phyloP scores from a whole-genome alignment of 2,329 filamentous ascomycete species.

The Fusarium nodosum region DNA sequence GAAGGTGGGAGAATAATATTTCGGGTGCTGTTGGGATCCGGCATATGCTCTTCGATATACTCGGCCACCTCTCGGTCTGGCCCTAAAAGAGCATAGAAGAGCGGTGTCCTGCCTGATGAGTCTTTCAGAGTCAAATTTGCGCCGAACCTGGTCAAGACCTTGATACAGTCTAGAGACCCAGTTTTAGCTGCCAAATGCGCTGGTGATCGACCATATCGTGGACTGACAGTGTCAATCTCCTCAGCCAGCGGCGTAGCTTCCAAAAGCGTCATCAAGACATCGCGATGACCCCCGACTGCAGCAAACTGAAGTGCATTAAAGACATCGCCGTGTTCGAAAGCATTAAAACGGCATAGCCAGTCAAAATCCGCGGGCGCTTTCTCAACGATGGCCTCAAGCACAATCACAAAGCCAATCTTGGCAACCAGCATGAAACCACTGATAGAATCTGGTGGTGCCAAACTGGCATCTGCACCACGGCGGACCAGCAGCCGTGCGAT shows the following conservation, averaged over 20 bases:
- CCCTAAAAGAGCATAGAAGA: slow-evolving; percentile 34
- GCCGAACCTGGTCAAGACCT: slow-evolving; percentile 20
- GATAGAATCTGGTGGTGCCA: slow-evolving; percentile 25
- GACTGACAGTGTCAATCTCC: slow-evolving; percentile 25
- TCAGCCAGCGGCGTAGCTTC: slow-evolving; percentile 27
- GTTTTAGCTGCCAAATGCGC: slow-evolving; percentile 41
- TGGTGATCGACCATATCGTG: slow-evolving; percentile 28
- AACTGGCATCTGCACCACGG: slow-evolving; percentile 36
- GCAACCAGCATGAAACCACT: slow-evolving; percentile 34
- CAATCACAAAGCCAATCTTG: slow-evolving; percentile 26
- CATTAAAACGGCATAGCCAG: slow-evolving; percentile 31
- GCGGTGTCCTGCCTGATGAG: slow-evolving; percentile 34
- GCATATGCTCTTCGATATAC: slow-evolving; percentile 32
- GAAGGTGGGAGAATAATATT: slow-evolving; percentile 21
- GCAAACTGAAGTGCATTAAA: slow-evolving; percentile 47
- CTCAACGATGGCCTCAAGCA: slow-evolving; percentile 38
- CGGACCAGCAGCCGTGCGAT: slow-evolving; percentile 35
- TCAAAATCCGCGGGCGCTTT: slow-evolving; percentile 24
- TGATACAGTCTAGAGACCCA: slow-evolving; percentile 41
- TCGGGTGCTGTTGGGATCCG: slow-evolving; percentile 12
- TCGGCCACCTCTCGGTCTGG: slow-evolving; percentile 30
- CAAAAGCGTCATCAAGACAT: slow-evolving; percentile 33
- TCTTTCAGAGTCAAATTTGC: slow-evolving; percentile 38
- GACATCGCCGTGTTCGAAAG: slow-evolving; percentile 10
- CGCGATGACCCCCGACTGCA: slow-evolving; percentile 28